A percentile compares a stretch with the other conserved stretches of the same genome.
Evolutionary conservation across 768 basidiomycete species (phyloP).

Genomic region (Hericium coralloides): DNA sequence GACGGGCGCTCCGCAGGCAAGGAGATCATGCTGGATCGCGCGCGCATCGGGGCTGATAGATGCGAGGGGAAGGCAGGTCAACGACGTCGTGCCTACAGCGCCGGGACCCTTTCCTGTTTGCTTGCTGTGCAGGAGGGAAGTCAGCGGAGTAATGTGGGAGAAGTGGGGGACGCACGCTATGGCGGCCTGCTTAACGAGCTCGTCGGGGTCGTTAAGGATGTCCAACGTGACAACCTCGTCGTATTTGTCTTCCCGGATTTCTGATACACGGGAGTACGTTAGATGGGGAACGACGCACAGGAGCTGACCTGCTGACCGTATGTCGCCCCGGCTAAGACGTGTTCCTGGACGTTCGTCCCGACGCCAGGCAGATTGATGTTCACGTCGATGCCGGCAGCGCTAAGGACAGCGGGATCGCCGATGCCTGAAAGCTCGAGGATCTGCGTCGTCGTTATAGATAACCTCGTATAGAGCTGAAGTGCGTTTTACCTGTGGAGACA

Average conservation of each 20-base stretch:
- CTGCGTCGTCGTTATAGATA: too few species aligned
- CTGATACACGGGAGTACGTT: too few species aligned
- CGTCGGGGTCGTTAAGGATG: constrained; percentile 8
- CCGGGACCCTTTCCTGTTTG: background rate
- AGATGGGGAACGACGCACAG: too few species aligned
- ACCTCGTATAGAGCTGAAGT: too few species aligned
- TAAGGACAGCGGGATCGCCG: too few species aligned
- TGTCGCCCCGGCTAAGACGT: background rate
- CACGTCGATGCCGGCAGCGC: constrained; percentile 20
- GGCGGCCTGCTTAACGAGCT: constrained; percentile 5
- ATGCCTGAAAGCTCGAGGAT: constrained; percentile 47
- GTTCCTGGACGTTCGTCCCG: constrained; percentile 16
- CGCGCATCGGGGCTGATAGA: too few species aligned
- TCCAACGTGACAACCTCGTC: too few species aligned
- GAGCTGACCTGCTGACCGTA: constrained; percentile 3
- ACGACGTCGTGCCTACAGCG: too few species aligned
- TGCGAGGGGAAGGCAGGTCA: too few species aligned
- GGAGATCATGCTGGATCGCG: too few species aligned
- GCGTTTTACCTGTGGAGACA: constrained; percentile 28
- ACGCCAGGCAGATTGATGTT: constrained; percentile 32
- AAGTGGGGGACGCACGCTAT: constrained; percentile 14
- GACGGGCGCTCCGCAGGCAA: too few species aligned
- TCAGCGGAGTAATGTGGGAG: constrained; percentile 7
- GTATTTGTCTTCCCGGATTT: too few species aligned
- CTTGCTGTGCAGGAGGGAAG: background rate